Evolutionary conservation across 2,329 filamentous ascomycete species (phyloP).

Genomic region (Colletotrichum spinosum): DNA sequence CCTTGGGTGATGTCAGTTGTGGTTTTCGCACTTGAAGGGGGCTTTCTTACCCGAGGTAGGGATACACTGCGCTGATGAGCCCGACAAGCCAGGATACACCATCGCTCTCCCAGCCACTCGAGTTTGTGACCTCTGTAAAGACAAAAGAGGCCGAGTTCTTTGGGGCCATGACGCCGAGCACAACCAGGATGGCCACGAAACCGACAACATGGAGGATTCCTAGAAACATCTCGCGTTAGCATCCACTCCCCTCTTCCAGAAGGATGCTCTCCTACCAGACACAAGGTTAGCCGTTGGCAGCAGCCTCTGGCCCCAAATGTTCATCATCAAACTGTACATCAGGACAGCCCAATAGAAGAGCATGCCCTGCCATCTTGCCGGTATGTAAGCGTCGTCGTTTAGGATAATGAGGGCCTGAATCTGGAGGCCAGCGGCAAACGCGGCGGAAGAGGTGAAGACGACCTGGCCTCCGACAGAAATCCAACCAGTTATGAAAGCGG

Average conservation of each 20-base stretch:
- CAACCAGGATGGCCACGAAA: constrained; percentile 44
- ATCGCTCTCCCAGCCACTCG: constrained; percentile 46
- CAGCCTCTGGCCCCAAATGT: constrained; percentile 54
- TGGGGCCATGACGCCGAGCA: constrained; percentile 45
- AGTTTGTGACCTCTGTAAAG: constrained; percentile 47
- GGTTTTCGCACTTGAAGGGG: neutral
- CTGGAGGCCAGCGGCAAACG: constrained; percentile 58
- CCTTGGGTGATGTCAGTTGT: constrained; percentile 26
- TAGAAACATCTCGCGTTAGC: neutral
- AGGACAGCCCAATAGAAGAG: constrained; percentile 59
- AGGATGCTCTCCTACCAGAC: constrained; percentile 17
- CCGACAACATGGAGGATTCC: constrained; percentile 44
- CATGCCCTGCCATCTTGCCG: constrained; percentile 57
- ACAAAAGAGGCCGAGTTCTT: constrained; percentile 47
- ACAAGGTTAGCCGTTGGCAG: constrained; percentile 51
- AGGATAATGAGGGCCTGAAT: constrained; percentile 56
- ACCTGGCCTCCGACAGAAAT: constrained; percentile 59
- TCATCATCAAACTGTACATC: constrained; percentile 50
- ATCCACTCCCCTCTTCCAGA: no score
- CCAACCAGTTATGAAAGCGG: constrained; percentile 57
- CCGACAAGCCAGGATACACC: constrained; percentile 49
- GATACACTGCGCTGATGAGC: constrained; percentile 47
- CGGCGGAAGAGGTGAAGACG: constrained; percentile 58
- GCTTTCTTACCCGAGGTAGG: constrained; percentile 46
- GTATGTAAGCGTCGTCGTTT: constrained; percentile 53